Evolutionary conservation across 1,284 basidiomycete species (phyloP), one percentile per base, ranked within the genome.

Genomic region (Stereum hirsutum): DNA sequence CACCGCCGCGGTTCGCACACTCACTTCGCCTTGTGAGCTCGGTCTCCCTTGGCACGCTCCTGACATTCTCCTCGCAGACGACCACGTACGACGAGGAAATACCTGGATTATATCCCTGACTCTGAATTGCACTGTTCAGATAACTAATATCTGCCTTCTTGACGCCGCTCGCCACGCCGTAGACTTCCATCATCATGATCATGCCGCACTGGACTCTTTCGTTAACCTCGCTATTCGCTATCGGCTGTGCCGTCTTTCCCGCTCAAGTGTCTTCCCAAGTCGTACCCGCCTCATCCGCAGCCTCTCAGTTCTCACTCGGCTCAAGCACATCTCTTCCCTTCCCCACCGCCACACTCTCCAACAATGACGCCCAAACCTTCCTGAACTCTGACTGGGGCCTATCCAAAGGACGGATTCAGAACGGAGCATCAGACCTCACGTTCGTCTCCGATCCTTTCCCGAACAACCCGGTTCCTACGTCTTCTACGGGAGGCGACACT

Each of bases 361-460:
- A 69, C 40, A 53, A 59, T 19, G 71, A 77, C 48, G 59, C 82
- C 1, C 67, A 75, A 49, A 57, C 63, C 6, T 70, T 76, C 49
- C 61, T 85, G n/a, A 57, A 64, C n/a, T 68, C 71, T 12, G 57
- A 69, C 35, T 86, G 81, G 81, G 72, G 70, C 21, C 64, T 84
- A 12, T 71, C 66, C 56, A 75, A 74, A 53, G 77, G 72, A 17
- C 69, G 61, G 39, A 72, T 85, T 24, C 75, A 81, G 54, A 73
- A 79, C 47, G 72, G 74, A 27, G 64, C 62, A 0, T 49, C 60
- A 31, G 70, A 81, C 54, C 57, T 85, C 47, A 68, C 64, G 11
- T 86, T 86, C 54, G 78, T 86, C 35, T 43, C 52, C 26, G 78
- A 87, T 54, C 81, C 82, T 0, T 85, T 81, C 58, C 75, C 78